Percentiles rank a stretch among this genome's conserved stretches.
These are phyloP conservation scores for Aspergillus sclerotiicarbonarius DNA, from an alignment of 495 filamentous ascomycete species.

Conservation along the genomic window DNA sequence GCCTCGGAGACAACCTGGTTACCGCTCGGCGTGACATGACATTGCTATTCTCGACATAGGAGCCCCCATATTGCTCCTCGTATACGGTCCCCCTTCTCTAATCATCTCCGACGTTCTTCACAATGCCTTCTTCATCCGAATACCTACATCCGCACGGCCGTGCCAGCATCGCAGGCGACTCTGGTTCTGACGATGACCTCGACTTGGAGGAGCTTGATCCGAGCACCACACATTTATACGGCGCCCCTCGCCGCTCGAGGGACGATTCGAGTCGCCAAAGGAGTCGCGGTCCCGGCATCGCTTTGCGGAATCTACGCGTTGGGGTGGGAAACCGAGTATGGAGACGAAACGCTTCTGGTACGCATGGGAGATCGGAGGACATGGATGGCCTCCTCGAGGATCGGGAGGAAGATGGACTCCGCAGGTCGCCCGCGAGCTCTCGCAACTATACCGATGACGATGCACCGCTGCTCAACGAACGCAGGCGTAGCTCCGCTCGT, in stretches of 20 bases:
- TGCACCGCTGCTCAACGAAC: conserved; percentile 58
- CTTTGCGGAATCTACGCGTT: conserved; percentile 68
- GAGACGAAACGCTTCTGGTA: conserved; percentile 48
- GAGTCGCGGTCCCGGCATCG: conserved; percentile 59
- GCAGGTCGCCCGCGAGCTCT: conserved; percentile 49
- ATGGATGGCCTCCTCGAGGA: conserved; percentile 55
- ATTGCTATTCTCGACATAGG: conserved; percentile 14
- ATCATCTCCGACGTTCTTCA: conserved; percentile 3
- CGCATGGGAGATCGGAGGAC: conserved; percentile 48
- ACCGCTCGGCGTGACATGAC: conserved; percentile 29
- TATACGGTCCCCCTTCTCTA: conserved; percentile 8
- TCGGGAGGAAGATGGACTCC: conserved; percentile 37
- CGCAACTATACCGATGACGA: conserved; percentile 57
- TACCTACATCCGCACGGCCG: conserved; percentile 37
- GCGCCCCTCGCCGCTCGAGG: conserved; percentile 34
- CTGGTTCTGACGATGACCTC: conserved; percentile 55
- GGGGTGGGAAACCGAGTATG: conserved; percentile 62
- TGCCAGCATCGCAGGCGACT: conserved; percentile 31
- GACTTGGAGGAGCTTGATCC: conserved; percentile 74
- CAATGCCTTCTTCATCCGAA: conserved; percentile 41
- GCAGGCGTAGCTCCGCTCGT: conserved; percentile 31
- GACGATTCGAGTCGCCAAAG: conserved; percentile 39
- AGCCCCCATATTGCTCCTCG: conserved; percentile 16
- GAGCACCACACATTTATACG: conserved; percentile 38
- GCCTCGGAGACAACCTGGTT: conserved; percentile 17